Evolutionary conservation across 306 rosid species (phyloP), one percentile per base, ranked within the genome.

Genomic region (Astragalus membranaceus): DNA sequence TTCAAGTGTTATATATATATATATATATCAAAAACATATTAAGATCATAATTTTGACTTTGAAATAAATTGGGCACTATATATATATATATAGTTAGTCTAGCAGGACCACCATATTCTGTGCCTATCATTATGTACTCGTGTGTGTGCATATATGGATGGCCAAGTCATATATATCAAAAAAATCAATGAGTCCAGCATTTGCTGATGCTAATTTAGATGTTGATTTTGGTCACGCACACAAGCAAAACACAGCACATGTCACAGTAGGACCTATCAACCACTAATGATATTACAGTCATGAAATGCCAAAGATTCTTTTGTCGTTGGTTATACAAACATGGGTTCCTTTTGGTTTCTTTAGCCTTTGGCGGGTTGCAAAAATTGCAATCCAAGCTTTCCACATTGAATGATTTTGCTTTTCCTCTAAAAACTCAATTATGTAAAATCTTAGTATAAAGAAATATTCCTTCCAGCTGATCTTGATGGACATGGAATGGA

Each of bases 51-150:
- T 6, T 54, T 15, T 56, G 30, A 32, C 14, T 68, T 62, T 54
- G 73, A 53, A 62, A 42, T 16, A 74, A 70, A 36, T 46, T 14
- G 64, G 62, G 1, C 37, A 50, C 39, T 11, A 29, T n/a, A n/a
- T n/a, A n/a, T n/a, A n/a, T n/a, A n/a, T n/a, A n/a, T n/a, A 12
- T 42, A 14, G 47, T 17, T 44, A 42, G 67, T 52, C 32, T 41
- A 64, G 67, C 68, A 75, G 75, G 67, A 67, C 75, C 79, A 65
- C 58, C 66, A 55, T 23, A 7, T 39, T 47, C n/a, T 67, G 67
- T 56, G 77, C 11, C 10, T 16, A 20, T 9, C 37, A 23, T 63
- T 69, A 23, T 15, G 64, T 29, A 13, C 44, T 12, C 43, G 11
- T 23, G 49, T 72, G 69, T 52, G 36, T 60, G 32, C 30, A 26